phyloP scores from a whole-genome alignment of 257 asterid species.

The Dorcoceras hygrometricum region DNA sequence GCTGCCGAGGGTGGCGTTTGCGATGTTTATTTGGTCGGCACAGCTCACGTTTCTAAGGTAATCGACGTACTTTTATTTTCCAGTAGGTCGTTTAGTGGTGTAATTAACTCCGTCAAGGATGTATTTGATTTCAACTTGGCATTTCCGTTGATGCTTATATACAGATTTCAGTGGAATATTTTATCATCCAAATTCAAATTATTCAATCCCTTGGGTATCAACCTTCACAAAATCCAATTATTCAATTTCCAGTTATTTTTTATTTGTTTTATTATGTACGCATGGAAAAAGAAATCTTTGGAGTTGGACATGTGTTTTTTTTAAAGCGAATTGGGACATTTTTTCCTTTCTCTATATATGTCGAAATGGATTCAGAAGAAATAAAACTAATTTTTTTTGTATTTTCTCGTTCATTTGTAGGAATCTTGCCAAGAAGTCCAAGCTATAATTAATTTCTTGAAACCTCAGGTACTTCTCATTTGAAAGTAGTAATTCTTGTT shows the following conservation, averaged over 20 bases:
- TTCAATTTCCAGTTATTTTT: no score
- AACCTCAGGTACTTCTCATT: constrained; percentile 60
- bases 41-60: constrained; percentile 90
- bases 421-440: constrained; percentile 87
- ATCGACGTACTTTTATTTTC: neutral
- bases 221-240: no score
- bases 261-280: no score
- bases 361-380: neutral
- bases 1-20: constrained; percentile 70
- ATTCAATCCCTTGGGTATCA: neutral
- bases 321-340: no score
- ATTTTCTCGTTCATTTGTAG: constrained; percentile 36
- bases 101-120: no score
- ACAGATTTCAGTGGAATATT: neutral
- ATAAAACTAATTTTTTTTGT: neutral
- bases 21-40: constrained; percentile 83
- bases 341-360: neutral
- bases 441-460: constrained; percentile 72
- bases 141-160: neutral
- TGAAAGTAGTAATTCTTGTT: constrained; percentile 22
- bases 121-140: neutral
- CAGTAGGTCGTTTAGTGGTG: neutral
- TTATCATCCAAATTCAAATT: neutral
- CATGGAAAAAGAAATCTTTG: neutral
- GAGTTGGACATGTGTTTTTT: no score